Evolutionary conservation across 306 rosid genomes (phyloP), one percentile per base, ranked within the genome.

Genomic region (Quercus suber): DNA sequence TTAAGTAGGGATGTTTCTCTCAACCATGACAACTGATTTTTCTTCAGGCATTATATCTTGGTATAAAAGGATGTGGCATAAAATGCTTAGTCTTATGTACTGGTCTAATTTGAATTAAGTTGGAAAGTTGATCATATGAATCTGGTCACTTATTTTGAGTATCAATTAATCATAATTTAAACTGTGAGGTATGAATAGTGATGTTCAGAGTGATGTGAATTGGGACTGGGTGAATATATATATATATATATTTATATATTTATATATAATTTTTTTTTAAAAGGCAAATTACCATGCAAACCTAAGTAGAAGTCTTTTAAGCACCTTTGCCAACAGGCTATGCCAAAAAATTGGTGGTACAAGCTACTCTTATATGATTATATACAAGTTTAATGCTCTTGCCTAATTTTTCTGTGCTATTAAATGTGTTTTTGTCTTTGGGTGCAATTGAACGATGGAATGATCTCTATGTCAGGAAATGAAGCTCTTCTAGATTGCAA

Each of bases 381-480:
- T 28, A 6, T 63, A 30, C 69, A 30, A 28, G 14, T 31, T 65
- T 67, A 52, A 19, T 18, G 71, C 25, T 65, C 49, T 18, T 65
- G 21, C 14, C 21, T 65, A 30, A 45, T 33, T 59, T 67, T 1
- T 17, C 5, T 33, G 71, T 15, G 71, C 45, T 67, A 19, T 67
- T 15, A 64, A 17, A 14, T 30, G 43, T 64, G 18, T 31, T 31
- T 65, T 59, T 21, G 18, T 31, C 71, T 18, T 67, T 33, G 14
- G 23, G 51, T 31, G n/a, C 51, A 33, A 31, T 72, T 45, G 31
- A 71, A 27, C 20, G 21, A 67, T 67, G 35, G 52, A 74, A n/a
- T 71, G 49, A 64, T 37, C 73, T 65, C 65, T 68, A 31, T 53
- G 57, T 74, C 63, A 83, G 88, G 79, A 51, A 75, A 55, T 68